Evolutionary conservation across 1,284 basidiomycete genomes (phyloP), one percentile per base, ranked within the genome.

Genomic region (Stereum hirsutum): DNA sequence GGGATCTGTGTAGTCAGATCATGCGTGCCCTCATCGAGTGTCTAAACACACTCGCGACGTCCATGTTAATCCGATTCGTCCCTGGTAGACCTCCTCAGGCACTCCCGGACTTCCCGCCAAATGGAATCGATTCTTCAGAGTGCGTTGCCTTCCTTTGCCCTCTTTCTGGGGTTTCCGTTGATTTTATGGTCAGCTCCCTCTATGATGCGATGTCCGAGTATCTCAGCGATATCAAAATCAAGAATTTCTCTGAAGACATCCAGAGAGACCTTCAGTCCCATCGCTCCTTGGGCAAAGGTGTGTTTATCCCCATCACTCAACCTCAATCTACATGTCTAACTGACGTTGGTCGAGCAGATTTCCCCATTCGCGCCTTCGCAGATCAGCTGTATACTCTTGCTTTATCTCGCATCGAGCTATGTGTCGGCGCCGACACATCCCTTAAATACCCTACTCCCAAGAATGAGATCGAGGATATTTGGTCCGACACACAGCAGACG

Each of bases 1-100:
- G 81, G 81, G 54, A 54, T 21, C 61, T 80, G 10, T 79, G 76
- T 48, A 66, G 62, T 31, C 65, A 68, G 44, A 54, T 79, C 3
- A 50, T 79, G 1, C 64, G 70, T 44, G 57, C 62, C 5, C 59
- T 62, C 7, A 52, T 69, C 12, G 52, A 49, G 2, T 49, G 74
- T n/a, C 53, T 76, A 30, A 70, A 70, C 45, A 56, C 49, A 24
- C 57, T 70, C 11, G 56, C n/a, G n/a, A n/a, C n/a, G n/a, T n/a
- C n/a, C n/a, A n/a, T n/a, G n/a, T n/a, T n/a, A n/a, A n/a, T n/a
- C n/a, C n/a, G n/a, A n/a, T n/a, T n/a, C n/a, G n/a, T n/a, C n/a
- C n/a, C n/a, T n/a, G n/a, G n/a, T n/a, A n/a, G n/a, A n/a, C n/a
- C n/a, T n/a, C n/a, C n/a, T n/a, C n/a, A n/a, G n/a, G n/a, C n/a